A percentile compares a stretch with the other conserved stretches of the same genome.
Conservation (phyloP, 2,329 filamentous ascomycete genomes). For the Pyricularia sp. region DNA sequence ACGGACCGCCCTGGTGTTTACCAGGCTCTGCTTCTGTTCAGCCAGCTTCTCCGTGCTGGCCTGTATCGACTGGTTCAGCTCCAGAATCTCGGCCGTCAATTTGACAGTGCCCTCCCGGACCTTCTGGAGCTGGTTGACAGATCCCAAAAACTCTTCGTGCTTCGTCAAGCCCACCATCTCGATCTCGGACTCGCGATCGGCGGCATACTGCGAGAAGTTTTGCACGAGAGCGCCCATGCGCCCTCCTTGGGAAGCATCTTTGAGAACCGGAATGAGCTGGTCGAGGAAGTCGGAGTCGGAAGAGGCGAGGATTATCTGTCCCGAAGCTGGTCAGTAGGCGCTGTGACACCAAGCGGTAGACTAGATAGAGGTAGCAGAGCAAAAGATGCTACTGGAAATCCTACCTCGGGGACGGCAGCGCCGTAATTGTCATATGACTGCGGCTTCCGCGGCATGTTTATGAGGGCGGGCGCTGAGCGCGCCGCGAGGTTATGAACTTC, state of each 20-base stretch:
- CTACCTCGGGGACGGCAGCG: conserved; percentile 14
- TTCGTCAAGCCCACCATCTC: conserved; percentile 90
- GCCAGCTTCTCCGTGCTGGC: conserved; percentile 87
- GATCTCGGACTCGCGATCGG: conserved; percentile 79
- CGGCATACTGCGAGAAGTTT: conserved; percentile 67
- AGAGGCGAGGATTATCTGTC: conserved; percentile 78
- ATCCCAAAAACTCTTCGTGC: conserved; percentile 90
- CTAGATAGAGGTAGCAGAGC: neutral
- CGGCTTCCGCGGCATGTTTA: conserved; percentile 12
- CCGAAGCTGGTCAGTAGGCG: neutral
- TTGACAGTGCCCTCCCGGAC: conserved; percentile 83
- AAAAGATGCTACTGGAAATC: neutral
- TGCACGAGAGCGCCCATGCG: conserved; percentile 62
- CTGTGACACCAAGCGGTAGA: neutral
- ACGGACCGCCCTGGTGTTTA: conserved; percentile 80
- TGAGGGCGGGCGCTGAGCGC: neutral
- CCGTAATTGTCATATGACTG: conserved; percentile 16
- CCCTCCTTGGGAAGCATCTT: conserved; percentile 70
- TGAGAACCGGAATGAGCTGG: conserved; percentile 85
- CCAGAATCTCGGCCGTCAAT: conserved; percentile 80
- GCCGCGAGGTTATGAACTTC: neutral
- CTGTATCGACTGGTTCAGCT: conserved; percentile 90
- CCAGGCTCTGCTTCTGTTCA: conserved; percentile 84
- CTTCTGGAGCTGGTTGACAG: conserved; percentile 84
- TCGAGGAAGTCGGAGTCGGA: conserved; percentile 92